Conservation (phyloP, 1,139 yeast genomes). For the Taphrina deformans region DNA sequence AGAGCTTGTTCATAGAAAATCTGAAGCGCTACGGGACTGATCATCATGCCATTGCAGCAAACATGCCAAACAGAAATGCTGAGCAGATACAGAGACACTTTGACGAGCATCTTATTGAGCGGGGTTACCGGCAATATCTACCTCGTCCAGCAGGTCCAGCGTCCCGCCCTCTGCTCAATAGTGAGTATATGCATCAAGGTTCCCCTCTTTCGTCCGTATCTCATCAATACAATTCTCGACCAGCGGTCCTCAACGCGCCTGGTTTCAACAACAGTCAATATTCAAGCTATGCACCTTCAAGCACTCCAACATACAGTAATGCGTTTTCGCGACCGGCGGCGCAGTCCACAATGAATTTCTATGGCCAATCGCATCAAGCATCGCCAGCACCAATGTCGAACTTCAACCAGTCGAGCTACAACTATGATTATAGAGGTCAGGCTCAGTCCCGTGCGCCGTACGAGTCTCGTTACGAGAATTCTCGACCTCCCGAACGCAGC, state of each 20-base stretch:
- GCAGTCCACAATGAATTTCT: neutral
- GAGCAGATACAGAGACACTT: slow-evolving; percentile 25
- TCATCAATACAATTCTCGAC: neutral
- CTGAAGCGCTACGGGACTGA: slow-evolving; percentile 18
- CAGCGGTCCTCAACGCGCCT: neutral
- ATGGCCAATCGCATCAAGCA: neutral
- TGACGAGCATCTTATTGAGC: slow-evolving; percentile 12
- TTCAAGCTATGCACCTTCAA: neutral
- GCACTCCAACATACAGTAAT: neutral
- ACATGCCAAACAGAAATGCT: slow-evolving; percentile 10
- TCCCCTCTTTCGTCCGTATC: neutral
- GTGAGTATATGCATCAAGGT: neutral
- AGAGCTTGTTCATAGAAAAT: slow-evolving; percentile 33
- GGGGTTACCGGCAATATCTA: slow-evolving; percentile 23
- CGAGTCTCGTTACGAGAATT: neutral
- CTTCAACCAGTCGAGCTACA: neutral
- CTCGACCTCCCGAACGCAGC: neutral
- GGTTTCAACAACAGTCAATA: neutral
- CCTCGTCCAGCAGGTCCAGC: slow-evolving; percentile 10
- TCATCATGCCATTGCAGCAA: slow-evolving; percentile 15
- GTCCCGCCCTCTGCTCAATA: neutral
- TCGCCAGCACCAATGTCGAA: neutral
- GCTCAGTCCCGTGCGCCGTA: neutral
- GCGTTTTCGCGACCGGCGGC: slow-evolving; percentile 4
- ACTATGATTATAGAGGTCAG: neutral